Percentiles rank a stretch among this genome's conserved stretches.
These are phyloP conservation scores for Eucalyptus leucophloia DNA, from an alignment of 345 rosid species.

Conservation along the genomic window DNA sequence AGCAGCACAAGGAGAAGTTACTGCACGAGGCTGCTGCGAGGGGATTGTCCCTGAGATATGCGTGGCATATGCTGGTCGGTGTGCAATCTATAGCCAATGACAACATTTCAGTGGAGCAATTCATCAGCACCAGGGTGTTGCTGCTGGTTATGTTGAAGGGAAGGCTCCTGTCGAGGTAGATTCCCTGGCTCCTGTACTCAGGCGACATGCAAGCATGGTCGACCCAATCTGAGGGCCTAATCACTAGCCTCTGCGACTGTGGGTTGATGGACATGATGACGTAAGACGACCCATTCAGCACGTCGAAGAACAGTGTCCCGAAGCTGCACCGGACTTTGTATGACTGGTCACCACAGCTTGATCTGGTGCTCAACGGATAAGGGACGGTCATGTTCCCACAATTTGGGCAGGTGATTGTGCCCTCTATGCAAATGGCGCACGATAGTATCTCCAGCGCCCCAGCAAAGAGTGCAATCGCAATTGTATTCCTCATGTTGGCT, in stretches of 20 bases:
- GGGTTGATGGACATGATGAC: conserved; percentile 33
- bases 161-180: conserved; percentile 18
- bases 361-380: conserved; percentile 11
- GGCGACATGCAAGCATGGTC: conserved; percentile 17
- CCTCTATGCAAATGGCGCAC: background rate
- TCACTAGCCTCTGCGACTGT: conserved; percentile 12
- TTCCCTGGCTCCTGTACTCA: conserved; percentile 23
- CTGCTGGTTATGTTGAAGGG: conserved; percentile 42
- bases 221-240: conserved; percentile 16
- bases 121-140: conserved; percentile 40
- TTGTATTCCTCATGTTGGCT: background rate
- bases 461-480: background rate
- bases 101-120: conserved; percentile 25
- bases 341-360: conserved; percentile 10
- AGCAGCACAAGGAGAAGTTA: conserved; percentile 30
- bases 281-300: conserved; percentile 19
- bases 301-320: background rate
- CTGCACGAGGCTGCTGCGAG: conserved; percentile 6
- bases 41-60: conserved; percentile 21
- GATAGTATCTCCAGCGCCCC: background rate
- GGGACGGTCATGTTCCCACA: conserved; percentile 16
- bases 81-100: conserved; percentile 27
- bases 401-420: background rate
- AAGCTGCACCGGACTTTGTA: conserved; percentile 10
- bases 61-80: conserved; percentile 29